Evolutionary conservation across 208 protist species (phyloP), one percentile per base, ranked within the genome.

Genomic region (Acanthamoeba pearcei): DNA sequence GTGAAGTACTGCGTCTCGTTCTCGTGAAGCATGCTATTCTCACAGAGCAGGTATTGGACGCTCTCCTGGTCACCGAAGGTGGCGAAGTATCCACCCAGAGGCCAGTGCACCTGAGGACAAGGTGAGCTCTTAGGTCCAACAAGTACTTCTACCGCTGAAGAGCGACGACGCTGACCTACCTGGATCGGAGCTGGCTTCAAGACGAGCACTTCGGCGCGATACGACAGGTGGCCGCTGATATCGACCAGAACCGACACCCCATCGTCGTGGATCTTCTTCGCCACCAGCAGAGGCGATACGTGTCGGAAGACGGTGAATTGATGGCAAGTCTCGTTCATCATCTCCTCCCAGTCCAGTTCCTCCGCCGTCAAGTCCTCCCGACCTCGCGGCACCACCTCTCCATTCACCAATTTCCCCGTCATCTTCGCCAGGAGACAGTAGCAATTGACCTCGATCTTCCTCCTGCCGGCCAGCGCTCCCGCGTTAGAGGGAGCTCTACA

Each of bases 291-390:
- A 19, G 70, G 29, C n/a, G n/a, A 35, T 9, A 27, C 22, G 0
- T 49, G 12, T 27, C 38, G n/a, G 29, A 78, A 78, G 70, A 46
- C 22, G 9, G 5, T 46, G 22, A 78, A 78, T 9, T 78, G 9
- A 24, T 78, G 32, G 70, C 70, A 78, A 29, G 38, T 46, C 38
- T 78, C 70, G 32, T 49, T 78, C 70, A 78, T 78, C 38, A 78
- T 78, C 32, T 46, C 70, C 19, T 78, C 70, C 70, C 70, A 78
- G 4, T 78, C 32, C 4, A 35, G 29, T 24, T 78, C 29, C 70
- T 35, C 24, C 60, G 24, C 19, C 24, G 15, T n/a, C 22, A 66
- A 29, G 66, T 74, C 66, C 10, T 42, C 29, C 32, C 29, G 22
- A n/a, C 3, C 3, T 74, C 42, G 42, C 42, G 42, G 42, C 42